Conservation (phyloP, 306 rosid genomes). For the Malus sylvestris region DNA sequence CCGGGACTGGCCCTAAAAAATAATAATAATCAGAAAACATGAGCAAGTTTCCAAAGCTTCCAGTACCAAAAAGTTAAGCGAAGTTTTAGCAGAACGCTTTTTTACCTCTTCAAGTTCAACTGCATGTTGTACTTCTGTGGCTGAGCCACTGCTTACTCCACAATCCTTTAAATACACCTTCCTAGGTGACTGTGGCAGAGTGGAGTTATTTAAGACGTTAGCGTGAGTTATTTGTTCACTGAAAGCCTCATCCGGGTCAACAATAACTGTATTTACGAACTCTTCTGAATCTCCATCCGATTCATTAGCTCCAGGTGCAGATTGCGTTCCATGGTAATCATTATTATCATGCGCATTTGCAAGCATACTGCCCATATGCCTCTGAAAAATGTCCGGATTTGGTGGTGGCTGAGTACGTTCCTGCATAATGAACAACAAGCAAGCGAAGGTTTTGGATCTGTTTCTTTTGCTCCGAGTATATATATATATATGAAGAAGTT, state of each 20-base stretch:
- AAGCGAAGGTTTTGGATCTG: conserved; percentile 2
- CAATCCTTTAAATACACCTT: conserved; percentile 12
- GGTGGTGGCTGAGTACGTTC: neutral
- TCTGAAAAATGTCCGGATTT: neutral
- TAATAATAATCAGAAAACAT: neutral
- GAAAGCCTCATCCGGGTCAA: neutral
- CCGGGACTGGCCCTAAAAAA: neutral
- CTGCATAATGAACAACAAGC: conserved; percentile 17
- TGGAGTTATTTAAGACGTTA: conserved; percentile 5
- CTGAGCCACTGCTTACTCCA: conserved; percentile 29
- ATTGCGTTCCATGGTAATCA: neutral
- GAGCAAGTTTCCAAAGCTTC: neutral
- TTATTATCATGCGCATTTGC: neutral
- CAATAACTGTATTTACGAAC: neutral
- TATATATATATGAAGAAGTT: neutral
- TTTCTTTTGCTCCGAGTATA: neutral
- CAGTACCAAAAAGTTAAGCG: conserved; percentile 14
- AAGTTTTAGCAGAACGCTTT: neutral
- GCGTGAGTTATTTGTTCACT: conserved; percentile 1
- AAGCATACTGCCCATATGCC: neutral
- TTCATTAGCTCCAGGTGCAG: no score
- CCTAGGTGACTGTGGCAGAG: neutral
- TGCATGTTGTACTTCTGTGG: neutral
- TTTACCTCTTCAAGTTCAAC: conserved; percentile 25
- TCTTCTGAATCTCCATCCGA: neutral